Conservation (phyloP, 2,329 filamentous ascomycete genomes). For the Colletotrichum eleusines region DNA sequence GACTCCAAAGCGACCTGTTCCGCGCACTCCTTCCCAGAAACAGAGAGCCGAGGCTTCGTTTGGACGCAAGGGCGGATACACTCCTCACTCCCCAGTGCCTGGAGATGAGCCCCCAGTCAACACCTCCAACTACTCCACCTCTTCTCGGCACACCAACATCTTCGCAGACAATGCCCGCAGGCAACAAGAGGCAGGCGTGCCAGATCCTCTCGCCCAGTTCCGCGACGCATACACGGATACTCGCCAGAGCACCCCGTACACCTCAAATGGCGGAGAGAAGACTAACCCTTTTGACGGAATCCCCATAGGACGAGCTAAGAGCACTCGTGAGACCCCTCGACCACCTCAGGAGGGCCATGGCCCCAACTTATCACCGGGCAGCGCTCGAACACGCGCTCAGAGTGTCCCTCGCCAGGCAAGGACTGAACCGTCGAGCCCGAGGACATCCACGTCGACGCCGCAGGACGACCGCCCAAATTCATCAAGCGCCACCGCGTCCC, state of each 20-base stretch:
- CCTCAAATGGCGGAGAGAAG: slow-evolving; percentile 68
- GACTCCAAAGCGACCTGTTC: slow-evolving; percentile 54
- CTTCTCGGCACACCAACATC: slow-evolving; percentile 44
- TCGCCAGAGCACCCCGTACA: slow-evolving; percentile 71
- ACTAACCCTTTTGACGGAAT: slow-evolving; percentile 67
- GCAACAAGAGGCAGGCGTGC: slow-evolving; percentile 46
- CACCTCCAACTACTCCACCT: slow-evolving; percentile 64
- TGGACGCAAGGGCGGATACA: slow-evolving; percentile 64
- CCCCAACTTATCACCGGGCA: slow-evolving; percentile 42
- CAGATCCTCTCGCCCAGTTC: slow-evolving; percentile 64
- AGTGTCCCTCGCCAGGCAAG: slow-evolving; percentile 46
- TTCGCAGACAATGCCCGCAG: slow-evolving; percentile 44
- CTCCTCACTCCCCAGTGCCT: slow-evolving; percentile 60
- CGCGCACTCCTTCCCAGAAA: slow-evolving; percentile 64
- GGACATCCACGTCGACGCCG: slow-evolving; percentile 30
- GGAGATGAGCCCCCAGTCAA: slow-evolving; percentile 67
- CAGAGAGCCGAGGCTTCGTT: slow-evolving; percentile 68
- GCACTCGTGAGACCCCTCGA: slow-evolving; percentile 55
- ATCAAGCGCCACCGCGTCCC: slow-evolving; percentile 30
- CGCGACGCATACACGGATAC: slow-evolving; percentile 58
- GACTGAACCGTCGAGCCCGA: slow-evolving; percentile 35
- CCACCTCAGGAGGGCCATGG: slow-evolving; percentile 44
- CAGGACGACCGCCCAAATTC: slow-evolving; percentile 36
- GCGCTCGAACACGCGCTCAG: slow-evolving; percentile 48
- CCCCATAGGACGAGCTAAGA: slow-evolving; percentile 59